Conservation (phyloP, 2,329 filamentous ascomycete genomes). For the Apiospora marii region DNA sequence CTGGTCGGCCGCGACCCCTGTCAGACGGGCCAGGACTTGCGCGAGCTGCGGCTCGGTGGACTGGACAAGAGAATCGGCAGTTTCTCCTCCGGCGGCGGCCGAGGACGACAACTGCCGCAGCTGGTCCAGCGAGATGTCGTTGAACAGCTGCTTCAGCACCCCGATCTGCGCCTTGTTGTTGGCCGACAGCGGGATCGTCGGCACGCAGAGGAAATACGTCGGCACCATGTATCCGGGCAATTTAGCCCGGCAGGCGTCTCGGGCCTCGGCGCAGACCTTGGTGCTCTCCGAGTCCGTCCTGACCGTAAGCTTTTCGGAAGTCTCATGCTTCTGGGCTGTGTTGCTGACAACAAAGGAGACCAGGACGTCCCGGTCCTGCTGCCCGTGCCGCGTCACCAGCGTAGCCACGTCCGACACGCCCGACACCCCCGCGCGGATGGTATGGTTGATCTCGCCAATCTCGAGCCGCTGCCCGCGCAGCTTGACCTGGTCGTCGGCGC, state of each 20-base stretch:
- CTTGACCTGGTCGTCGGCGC: constrained; percentile 92
- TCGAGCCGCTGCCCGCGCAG: constrained; percentile 88
- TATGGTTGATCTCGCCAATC: constrained; percentile 88
- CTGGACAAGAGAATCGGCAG: constrained; percentile 38
- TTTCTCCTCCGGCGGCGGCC: constrained; percentile 48
- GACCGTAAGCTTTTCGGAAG: neutral
- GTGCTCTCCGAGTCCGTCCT: constrained; percentile 15
- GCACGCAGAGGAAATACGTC: constrained; percentile 78
- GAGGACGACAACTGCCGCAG: constrained; percentile 62
- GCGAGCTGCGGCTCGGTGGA: constrained; percentile 57
- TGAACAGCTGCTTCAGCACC: constrained; percentile 71
- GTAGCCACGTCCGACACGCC: constrained; percentile 76
- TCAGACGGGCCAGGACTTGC: constrained; percentile 60
- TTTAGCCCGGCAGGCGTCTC: constrained; percentile 69
- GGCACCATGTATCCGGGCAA: constrained; percentile 92
- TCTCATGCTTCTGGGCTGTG: neutral
- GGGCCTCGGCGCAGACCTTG: constrained; percentile 46
- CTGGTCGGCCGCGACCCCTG: constrained; percentile 50
- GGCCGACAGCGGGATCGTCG: constrained; percentile 78
- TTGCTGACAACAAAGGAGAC: constrained; percentile 74
- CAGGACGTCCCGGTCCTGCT: constrained; percentile 81
- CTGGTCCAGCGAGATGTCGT: constrained; percentile 63
- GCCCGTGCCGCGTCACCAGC: constrained; percentile 73
- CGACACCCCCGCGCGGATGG: constrained; percentile 69
- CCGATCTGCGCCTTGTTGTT: constrained; percentile 91